Base-by-base conservation (phyloP, 805 yeast genomes). In the Trichomonascus vanleenenianus region DNA sequence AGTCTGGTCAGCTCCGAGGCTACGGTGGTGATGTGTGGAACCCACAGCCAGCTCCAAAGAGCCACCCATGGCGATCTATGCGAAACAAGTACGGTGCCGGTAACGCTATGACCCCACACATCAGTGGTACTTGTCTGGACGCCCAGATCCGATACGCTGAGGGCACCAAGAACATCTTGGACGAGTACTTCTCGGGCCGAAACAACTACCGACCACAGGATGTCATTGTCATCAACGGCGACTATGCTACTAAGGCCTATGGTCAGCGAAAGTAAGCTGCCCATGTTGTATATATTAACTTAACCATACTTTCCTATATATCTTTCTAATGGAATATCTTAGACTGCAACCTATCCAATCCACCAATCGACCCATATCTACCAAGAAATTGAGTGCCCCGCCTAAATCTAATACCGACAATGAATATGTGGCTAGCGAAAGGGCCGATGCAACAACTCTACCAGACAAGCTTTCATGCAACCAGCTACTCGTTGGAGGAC, bases 1-100 rank as follows among this genome's bases (percentile, higher is more conserved):
- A 71, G 45, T 66, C 77, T 34, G 93, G 93, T 41, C 81, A 80
- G 55, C 61, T 84, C 42, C 71, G 81, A 56, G 91, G 89, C 43
- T 84, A 83, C 60, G 93, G 89, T 57, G 93, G 91, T 56, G 93
- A 84, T 64, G 93, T 84, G 16, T 83, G 91, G 87, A 74, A 58
- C 69, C 82, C 81, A n/a, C 94, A 84, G 65, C 94, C 94, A 37
- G 85, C 91, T 22, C 87, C 88, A 52, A 67, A 69, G 45, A 73
- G 73, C 62, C 88, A 83, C 59, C 88, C 88, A 53, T 84, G 93
- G 93, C 73, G 87, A 71, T 45, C 70, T 9, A 75, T 83, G 79
- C 60, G 67, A 41, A 81, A 82, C 74, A 68, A 74, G 57, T 75
- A 71, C 53, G 83, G 82, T 49, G 84, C 77, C 31, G 91, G 91